Conservation (phyloP, 2,329 filamentous ascomycete genomes). For the Alternaria triticimaculans region DNA sequence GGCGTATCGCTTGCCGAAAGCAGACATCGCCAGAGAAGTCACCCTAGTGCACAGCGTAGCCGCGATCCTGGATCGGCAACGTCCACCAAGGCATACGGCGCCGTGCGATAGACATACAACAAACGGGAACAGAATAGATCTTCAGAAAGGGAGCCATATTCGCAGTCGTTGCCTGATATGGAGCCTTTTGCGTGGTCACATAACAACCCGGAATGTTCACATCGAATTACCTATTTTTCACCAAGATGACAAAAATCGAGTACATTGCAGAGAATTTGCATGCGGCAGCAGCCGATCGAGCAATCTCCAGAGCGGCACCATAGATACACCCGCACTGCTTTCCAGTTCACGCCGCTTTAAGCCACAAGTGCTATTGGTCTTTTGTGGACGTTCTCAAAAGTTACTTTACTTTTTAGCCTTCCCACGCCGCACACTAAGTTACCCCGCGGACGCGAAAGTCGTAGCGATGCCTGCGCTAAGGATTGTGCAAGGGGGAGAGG, state of each 20-base stretch:
- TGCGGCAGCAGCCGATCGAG: conserved; percentile 18
- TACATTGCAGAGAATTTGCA: conserved; percentile 13
- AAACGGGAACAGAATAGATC: conserved; percentile 7
- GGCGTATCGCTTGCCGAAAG: conserved; percentile 6
- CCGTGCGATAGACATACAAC: not conserved
- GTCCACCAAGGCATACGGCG: not conserved
- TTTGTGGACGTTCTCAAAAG: not conserved
- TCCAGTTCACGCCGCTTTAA: conserved; percentile 10
- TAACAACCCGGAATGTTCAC: not conserved
- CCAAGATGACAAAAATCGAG: not conserved
- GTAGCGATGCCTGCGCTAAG: conserved; percentile 7
- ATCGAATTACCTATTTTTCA: not conserved
- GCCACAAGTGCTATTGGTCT: conserved; percentile 1
- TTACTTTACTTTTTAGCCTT: conserved; percentile 13
- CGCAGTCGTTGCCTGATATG: conserved; percentile 2
- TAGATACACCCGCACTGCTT: not conserved
- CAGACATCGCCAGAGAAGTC: conserved; percentile 4
- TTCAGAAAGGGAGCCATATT: not conserved
- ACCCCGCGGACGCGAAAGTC: conserved; percentile 10
- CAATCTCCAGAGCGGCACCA: conserved; percentile 9
- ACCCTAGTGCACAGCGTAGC: conserved; percentile 4
- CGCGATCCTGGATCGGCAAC: not conserved
- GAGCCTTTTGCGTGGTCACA: not conserved
- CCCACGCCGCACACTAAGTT: conserved; percentile 14
- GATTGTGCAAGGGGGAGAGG: conserved; percentile 9